Base-by-base conservation (phyloP, 768 basidiomycete species). In the Boletus insuetus region DNA sequence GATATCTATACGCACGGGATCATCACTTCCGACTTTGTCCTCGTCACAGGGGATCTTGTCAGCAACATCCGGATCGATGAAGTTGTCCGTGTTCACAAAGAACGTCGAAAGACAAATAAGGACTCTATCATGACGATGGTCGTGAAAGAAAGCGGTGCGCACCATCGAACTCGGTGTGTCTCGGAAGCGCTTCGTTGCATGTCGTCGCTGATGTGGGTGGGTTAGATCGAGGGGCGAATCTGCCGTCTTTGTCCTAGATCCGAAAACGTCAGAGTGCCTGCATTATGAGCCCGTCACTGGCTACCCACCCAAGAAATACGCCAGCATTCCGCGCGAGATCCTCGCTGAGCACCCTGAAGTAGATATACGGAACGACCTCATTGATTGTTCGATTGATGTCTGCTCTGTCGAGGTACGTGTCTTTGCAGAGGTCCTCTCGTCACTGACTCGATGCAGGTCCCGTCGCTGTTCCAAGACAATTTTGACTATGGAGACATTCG, bases 61-160 rank as follows among this genome's bases (percentile, higher is more conserved):
- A 95, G 94, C 74, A 98, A 92, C 69, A 81, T 98, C 61, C 84
- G 85, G 56, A 88, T 99, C 61, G 89, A 92, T 63, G 89, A 93
- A 62, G 90, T 94, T 50, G 89, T 97, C 46, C 81, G 86, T 44
- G 84, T 83, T 59, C 96, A 98, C 76, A 94, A 89, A 78, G 89
- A 90, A 69, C 77, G 94, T 48, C 78, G 93, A 57, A 87, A 86
- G 71, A 82, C 78, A 56, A 92, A 95, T 72, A 91, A 92, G 75
- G 91, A 98, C 68, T 91, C 89, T 38, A 93, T 94, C 65, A 94
- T 99, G 93, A 94, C 94, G 26, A 93, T 98, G 79, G 93, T 92
- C 14, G 89, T 91, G 54, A 91, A 91, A 72, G 85, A 89, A 72
- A 83, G 83, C 61, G 88, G 87, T 14, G 78, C 77, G 9, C 73